Conservation (phyloP, 129 eudicot species). For the Ambrosia trifida region DNA sequence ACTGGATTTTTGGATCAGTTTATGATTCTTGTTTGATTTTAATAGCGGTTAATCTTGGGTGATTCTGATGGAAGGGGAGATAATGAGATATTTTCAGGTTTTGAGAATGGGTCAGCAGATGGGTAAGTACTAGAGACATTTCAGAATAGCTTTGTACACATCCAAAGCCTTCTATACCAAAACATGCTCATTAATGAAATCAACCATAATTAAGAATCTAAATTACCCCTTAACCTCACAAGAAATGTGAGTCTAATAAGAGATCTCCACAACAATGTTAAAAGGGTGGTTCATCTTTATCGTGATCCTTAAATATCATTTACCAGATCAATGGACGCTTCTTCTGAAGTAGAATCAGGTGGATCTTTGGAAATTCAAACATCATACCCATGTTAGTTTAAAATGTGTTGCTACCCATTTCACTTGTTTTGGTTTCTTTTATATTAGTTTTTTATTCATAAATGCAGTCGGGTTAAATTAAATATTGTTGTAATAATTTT, state of each 20-base stretch:
- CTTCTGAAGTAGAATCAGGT: slow-evolving; percentile 74
- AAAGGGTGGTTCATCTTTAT: slow-evolving; percentile 74
- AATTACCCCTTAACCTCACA: slow-evolving; percentile 57
- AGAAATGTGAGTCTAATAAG: slow-evolving; percentile 75
- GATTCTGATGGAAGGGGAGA: too few species aligned
- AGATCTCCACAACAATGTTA: slow-evolving; percentile 80
- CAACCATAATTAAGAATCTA: slow-evolving; percentile 79
- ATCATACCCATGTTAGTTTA: too few species aligned
- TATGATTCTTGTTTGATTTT: too few species aligned
- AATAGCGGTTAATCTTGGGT: too few species aligned
- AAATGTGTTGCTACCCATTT: too few species aligned
- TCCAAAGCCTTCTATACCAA: slow-evolving; percentile 73
- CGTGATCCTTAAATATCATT: slow-evolving; percentile 62
- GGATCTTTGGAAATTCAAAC: too few species aligned
- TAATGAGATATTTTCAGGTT: too few species aligned
- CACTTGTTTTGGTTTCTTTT: too few species aligned
- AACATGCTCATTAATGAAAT: slow-evolving; percentile 71
- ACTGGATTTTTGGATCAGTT: too few species aligned
- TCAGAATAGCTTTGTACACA: slow-evolving; percentile 71
- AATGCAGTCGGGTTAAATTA: too few species aligned
- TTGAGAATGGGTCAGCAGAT: slow-evolving; percentile 47
- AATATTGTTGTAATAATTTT: too few species aligned
- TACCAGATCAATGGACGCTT: slow-evolving; percentile 67
- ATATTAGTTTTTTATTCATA: too few species aligned
- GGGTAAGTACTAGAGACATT: slow-evolving; percentile 55